Conservation (phyloP, 345 rosid genomes). For the Bruguiera sexangula region DNA sequence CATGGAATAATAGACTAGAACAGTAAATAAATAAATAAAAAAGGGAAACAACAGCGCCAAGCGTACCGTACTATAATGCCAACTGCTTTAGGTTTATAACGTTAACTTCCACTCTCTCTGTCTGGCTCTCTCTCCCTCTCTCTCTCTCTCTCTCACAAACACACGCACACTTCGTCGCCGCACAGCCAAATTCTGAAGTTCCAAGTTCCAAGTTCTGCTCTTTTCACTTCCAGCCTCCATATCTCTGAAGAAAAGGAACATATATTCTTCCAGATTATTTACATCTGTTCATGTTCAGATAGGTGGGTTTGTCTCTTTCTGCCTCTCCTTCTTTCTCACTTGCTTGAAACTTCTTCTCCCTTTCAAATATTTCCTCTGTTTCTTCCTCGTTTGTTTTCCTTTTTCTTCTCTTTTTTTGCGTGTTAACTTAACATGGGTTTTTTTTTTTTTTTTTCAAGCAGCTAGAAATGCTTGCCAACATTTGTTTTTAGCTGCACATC, state of each 20-base stretch:
- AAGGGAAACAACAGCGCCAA: slow-evolving; percentile 4
- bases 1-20: no score
- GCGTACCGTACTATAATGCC: background rate
- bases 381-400: background rate
- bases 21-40: no score
- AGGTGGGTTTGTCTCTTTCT: background rate
- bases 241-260: background rate
- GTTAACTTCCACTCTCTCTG: slow-evolving; percentile 19
- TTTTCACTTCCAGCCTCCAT: background rate
- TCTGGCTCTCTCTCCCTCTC: slow-evolving; percentile 4
- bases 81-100: slow-evolving; percentile 32
- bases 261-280: background rate
- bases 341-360: background rate
- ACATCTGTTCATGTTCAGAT: background rate
- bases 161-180: background rate
- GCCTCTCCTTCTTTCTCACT: background rate
- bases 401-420: no score
- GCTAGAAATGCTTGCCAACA: background rate
- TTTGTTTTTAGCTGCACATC: background rate
- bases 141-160: background rate
- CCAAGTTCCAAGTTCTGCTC: background rate
- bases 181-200: background rate
- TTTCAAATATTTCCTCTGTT: background rate
- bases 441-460: background rate
- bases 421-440: background rate